Conservation (phyloP, 306 rosid species). For the Vigna unguiculata region DNA sequence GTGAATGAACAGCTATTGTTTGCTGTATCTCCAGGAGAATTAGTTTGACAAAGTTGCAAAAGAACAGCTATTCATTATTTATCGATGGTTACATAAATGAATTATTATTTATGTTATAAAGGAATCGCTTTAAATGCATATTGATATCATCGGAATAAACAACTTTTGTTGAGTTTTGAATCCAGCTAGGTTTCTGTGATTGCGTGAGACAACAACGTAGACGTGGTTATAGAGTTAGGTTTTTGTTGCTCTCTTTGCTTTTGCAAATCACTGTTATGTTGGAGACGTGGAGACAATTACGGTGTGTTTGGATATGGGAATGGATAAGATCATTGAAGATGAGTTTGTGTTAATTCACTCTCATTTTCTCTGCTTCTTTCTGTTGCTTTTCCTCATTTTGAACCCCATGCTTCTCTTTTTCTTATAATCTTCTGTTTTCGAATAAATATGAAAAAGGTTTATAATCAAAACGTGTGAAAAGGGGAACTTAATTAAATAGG, state of each 20-base stretch:
- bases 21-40: neutral
- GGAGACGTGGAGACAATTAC: neutral
- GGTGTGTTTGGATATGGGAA: neutral
- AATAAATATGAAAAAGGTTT: neutral
- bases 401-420: no score
- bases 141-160: neutral
- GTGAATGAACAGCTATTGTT: conserved; percentile 16
- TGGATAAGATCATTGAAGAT: neutral
- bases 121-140: neutral
- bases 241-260: neutral
- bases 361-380: neutral
- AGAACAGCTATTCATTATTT: neutral
- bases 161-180: neutral
- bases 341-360: neutral
- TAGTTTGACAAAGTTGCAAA: neutral
- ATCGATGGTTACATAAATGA: neutral
- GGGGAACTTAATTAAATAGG: neutral
- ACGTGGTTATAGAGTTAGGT: neutral
- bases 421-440: neutral
- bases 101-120: neutral
- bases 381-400: no score
- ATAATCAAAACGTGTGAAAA: neutral
- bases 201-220: neutral
- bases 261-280: neutral
- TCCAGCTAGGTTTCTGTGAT: neutral